These are phyloP conservation scores for Penicillium sp. DNA, from an alignment of 2,329 filamentous ascomycete genomes.

Conservation along the genomic window DNA sequence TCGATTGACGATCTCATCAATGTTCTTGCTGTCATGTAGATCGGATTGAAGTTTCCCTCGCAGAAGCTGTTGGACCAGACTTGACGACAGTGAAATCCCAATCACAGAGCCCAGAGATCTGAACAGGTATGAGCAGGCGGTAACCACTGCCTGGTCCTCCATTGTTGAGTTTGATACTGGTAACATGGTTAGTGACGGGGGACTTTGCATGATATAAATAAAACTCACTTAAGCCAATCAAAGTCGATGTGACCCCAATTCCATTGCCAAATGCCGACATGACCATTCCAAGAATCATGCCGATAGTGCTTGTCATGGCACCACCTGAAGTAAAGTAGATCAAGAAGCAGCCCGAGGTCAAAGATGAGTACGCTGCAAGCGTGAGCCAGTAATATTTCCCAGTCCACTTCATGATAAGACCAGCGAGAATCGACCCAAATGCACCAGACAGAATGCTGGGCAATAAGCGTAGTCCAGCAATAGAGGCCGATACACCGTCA, in stretches of 20 bases:
- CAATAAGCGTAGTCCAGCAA: constrained; percentile 64
- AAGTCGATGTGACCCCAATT: constrained; percentile 67
- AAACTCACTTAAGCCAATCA: constrained; percentile 62
- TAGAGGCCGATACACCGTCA: constrained; percentile 61
- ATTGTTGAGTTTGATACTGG: constrained; percentile 65
- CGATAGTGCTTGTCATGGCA: constrained; percentile 48
- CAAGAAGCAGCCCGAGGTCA: constrained; percentile 56
- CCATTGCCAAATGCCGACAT: constrained; percentile 56
- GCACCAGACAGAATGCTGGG: constrained; percentile 65
- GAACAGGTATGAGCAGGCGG: constrained; percentile 79
- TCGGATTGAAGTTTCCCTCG: constrained; percentile 55
- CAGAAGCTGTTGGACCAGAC: constrained; percentile 69
- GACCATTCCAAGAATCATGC: constrained; percentile 59
- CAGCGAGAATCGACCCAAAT: constrained; percentile 62
- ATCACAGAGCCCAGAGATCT: constrained; percentile 67
- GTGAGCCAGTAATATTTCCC: constrained; percentile 72
- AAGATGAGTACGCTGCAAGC: constrained; percentile 53
- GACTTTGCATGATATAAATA: not conserved
- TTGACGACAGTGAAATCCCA: constrained; percentile 68
- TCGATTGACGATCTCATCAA: constrained; percentile 64
- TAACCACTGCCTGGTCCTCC: constrained; percentile 70
- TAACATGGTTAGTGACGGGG: constrained; percentile 6
- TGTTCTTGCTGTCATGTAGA: constrained; percentile 58
- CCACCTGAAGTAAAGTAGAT: constrained; percentile 60
- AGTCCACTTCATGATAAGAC: constrained; percentile 67